phyloP scores from a whole-genome alignment of 768 basidiomycete species.

The Amanita phalloides region DNA sequence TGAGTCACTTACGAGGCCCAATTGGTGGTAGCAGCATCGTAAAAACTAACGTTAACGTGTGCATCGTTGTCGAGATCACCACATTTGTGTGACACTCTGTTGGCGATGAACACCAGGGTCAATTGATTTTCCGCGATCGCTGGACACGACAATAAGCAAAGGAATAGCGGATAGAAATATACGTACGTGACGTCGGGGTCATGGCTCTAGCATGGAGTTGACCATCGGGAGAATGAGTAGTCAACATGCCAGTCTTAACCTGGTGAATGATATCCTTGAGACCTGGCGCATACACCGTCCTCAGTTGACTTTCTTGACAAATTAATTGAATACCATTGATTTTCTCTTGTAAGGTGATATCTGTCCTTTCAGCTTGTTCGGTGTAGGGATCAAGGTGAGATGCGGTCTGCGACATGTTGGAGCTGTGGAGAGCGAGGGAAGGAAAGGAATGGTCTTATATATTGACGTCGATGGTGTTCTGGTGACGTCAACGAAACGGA shows the following conservation, averaged over 20 bases:
- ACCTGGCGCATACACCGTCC: conserved; percentile 26
- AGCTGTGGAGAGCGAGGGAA: not conserved
- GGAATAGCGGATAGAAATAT: not conserved
- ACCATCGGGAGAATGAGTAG: conserved; percentile 58
- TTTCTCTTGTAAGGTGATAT: conserved; percentile 51
- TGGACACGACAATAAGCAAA: not conserved
- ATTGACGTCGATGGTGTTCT: conserved; percentile 12
- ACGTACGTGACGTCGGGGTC: conserved; percentile 58
- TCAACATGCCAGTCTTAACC: conserved; percentile 66
- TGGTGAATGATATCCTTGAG: conserved; percentile 55
- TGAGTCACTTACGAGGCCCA: conserved; percentile 51
- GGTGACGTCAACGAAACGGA: conserved; percentile 5
- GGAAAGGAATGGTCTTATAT: conserved; percentile 10
- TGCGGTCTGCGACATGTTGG: conserved; percentile 15
- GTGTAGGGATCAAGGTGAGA: conserved; percentile 63
- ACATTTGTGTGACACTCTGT: conserved; percentile 63
- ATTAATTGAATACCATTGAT: conserved; percentile 37
- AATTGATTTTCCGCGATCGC: conserved; percentile 24
- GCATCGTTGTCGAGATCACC: conserved; percentile 67
- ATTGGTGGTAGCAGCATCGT: conserved; percentile 53
- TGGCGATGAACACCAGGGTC: conserved; percentile 60
- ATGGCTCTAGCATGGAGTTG: conserved; percentile 74
- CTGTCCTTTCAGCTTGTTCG: conserved; percentile 47
- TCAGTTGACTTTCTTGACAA: not conserved
- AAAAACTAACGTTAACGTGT: conserved; percentile 76